A percentile compares a stretch with the other conserved stretches of the same genome.
Evolutionary conservation across 1,284 basidiomycete genomes (phyloP).

Genomic region (Ganoderma sp.): DNA sequence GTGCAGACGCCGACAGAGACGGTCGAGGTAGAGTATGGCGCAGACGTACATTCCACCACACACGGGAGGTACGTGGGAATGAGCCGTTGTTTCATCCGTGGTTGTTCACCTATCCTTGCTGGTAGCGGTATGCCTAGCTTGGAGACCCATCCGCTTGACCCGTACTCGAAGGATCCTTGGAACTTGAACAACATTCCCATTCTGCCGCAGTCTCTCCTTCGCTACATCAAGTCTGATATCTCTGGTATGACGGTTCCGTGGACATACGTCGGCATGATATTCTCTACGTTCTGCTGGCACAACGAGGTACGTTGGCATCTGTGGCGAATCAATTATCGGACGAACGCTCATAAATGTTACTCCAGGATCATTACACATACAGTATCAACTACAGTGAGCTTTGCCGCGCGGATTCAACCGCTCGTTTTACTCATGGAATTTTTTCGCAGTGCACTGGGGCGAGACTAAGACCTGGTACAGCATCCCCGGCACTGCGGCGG

Average conservation of each 20-base stretch:
- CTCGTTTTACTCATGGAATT: slow-evolving; percentile 20
- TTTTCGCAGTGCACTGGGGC: slow-evolving; percentile 91
- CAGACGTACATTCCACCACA: slow-evolving; percentile 97
- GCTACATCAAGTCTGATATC: slow-evolving; percentile 98
- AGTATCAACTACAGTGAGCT: slow-evolving; percentile 91
- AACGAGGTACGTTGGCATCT: slow-evolving; percentile 75
- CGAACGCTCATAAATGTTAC: slow-evolving; percentile 22
- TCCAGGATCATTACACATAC: slow-evolving; percentile 95
- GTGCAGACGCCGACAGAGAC: slow-evolving; percentile 90
- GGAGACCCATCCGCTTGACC: slow-evolving; percentile 88
- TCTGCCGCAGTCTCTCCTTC: slow-evolving; percentile 82
- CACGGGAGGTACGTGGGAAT: slow-evolving; percentile 81
- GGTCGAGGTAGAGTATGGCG: slow-evolving; percentile 98
- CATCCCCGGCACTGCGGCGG: slow-evolving; percentile 91
- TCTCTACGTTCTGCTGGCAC: slow-evolving; percentile 99
- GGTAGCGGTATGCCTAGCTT: slow-evolving; percentile 91
- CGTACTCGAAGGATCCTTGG: slow-evolving; percentile 93
- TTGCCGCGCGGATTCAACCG: slow-evolving; percentile 11
- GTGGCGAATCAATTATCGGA: slow-evolving; percentile 14
- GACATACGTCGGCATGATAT: slow-evolving; percentile 99
- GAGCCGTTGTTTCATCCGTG: slow-evolving; percentile 1
- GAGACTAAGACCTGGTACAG: slow-evolving; percentile 99
- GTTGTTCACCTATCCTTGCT: slow-evolving; percentile 23
- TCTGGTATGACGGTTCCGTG: slow-evolving; percentile 99
- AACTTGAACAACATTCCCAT: slow-evolving; percentile 98